Evolutionary conservation across 768 basidiomycete genomes (phyloP).

Genomic region (Lentinula sp.): DNA sequence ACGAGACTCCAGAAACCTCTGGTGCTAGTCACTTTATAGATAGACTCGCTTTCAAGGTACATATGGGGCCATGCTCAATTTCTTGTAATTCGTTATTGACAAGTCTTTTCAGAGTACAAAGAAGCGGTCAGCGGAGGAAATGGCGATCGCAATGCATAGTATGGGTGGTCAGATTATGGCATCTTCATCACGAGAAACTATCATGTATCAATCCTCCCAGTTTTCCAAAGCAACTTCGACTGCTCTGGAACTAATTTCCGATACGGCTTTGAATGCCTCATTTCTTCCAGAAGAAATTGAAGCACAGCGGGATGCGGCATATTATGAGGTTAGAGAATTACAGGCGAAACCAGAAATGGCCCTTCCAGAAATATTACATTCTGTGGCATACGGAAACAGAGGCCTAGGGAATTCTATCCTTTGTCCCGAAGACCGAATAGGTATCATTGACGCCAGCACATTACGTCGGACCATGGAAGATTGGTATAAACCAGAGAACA

Average conservation of each 20-base stretch:
- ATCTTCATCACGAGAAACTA: conserved; percentile 86
- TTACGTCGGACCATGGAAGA: conserved; percentile 61
- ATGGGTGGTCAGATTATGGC: conserved; percentile 91
- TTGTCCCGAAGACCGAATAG: conserved; percentile 81
- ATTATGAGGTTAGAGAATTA: conserved; percentile 88
- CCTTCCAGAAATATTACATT: conserved; percentile 85
- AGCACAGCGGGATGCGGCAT: conserved; percentile 78
- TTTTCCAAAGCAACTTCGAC: conserved; percentile 78
- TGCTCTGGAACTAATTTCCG: conserved; percentile 84
- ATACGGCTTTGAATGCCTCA: conserved; percentile 78
- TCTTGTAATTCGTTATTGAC: conserved; percentile 4
- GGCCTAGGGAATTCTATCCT: conserved; percentile 89
- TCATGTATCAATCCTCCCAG: conserved; percentile 97
- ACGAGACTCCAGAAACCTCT: conserved; percentile 65
- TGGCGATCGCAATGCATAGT: conserved; percentile 74
- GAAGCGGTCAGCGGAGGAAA: conserved; percentile 65
- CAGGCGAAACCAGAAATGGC: conserved; percentile 87
- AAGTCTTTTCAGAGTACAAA: conserved; percentile 55
- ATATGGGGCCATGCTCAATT: conserved; percentile 6
- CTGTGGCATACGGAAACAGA: conserved; percentile 70
- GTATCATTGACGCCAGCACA: conserved; percentile 51
- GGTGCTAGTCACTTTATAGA: conserved; percentile 93
- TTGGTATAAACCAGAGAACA: conserved; percentile 91
- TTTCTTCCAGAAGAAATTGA: conserved; percentile 76
- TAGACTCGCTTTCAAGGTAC: conserved; percentile 94